Base-by-base conservation (phyloP, 768 basidiomycete species). In the Gymnopilus junonius region DNA sequence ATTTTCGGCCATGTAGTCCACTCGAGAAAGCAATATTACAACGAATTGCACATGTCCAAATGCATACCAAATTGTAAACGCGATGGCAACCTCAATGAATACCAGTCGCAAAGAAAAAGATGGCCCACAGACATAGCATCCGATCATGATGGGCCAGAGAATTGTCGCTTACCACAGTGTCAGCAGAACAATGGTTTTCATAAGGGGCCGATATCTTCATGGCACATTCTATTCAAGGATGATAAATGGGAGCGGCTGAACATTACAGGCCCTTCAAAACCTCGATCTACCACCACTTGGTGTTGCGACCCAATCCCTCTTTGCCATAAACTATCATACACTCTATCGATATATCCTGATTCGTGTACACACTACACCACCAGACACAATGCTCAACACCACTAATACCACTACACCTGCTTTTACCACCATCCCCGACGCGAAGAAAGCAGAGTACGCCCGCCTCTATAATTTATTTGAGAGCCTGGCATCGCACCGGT, bases 401-500 rank as follows among this genome's bases (percentile, higher is more conserved):
- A 27, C 45, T 48, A 48, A 27, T 20, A 23, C 42, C 56, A 29
- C 31, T 32, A 62, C 53, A 55, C 11, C 54, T 14, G 40, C 34
- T 51, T 37, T 61, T 20, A 59, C 66, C 17, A 62, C 64, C 21
- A 66, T 69, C 37, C 55, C 73, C 67, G 74, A 81, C 27, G 64
- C 76, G 53, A 84, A 79, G 69, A 81, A 74, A 10, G 80, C 81
- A 40, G 86, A 87, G 54, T 84, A 87, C 65, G 82, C 83, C 1
- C 76, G 77, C 56, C 82, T 88, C 37, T 83, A 86, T 61, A 77
- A 81, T 40, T 71, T 85, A 56, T 87, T 86, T 65, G 83, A 87
- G 40, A 80, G 77, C 34, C 80, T 88, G 29, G 81, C 82, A n/a
- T 77, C 80, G 15, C 78, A 78, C 61, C 76, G 81, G 42, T 69